Evolutionary conservation across 768 basidiomycete genomes (phyloP).

Genomic region (Phanerochaete carnosa): DNA sequence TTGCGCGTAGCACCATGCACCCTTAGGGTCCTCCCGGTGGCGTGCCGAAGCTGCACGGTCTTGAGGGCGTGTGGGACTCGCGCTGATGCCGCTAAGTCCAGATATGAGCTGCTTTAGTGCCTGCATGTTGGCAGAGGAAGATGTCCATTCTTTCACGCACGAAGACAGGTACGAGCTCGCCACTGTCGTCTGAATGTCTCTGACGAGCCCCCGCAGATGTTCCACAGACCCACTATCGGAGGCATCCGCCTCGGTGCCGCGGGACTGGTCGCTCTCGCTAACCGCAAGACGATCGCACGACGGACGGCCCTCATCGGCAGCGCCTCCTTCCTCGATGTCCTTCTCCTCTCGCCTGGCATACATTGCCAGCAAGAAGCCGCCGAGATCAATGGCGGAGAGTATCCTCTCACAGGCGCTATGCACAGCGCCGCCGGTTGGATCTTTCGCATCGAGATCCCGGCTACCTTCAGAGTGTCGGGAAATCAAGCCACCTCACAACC

Average conservation of each 20-base stretch:
- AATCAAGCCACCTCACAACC: conserved; percentile 4
- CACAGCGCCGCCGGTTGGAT: conserved; percentile 5
- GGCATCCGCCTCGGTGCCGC: conserved; percentile 5
- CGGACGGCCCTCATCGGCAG: conserved; percentile 13
- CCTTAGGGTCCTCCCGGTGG: no score
- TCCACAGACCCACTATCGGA: neutral
- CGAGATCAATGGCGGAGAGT: conserved; percentile 12
- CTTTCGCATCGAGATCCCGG: conserved; percentile 11
- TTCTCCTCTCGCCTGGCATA: conserved; percentile 10
- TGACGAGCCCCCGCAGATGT: neutral
- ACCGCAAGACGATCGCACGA: conserved; percentile 2
- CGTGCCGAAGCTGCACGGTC: neutral
- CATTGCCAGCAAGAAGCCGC: conserved; percentile 8
- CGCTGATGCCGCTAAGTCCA: neutral
- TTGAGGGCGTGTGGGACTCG: neutral
- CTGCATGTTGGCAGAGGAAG: neutral
- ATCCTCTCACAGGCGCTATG: conserved; percentile 8
- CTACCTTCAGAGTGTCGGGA: conserved; percentile 8
- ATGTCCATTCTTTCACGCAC: neutral
- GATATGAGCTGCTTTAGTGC: neutral
- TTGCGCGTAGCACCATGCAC: neutral
- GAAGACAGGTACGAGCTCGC: neutral
- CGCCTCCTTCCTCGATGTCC: conserved; percentile 8
- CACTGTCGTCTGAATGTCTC: neutral
- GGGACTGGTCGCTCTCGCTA: conserved; percentile 11